Evolutionary conservation across 441 rosid species (phyloP), one percentile per base, ranked within the genome.

Genomic region (Croton laevigatus): DNA sequence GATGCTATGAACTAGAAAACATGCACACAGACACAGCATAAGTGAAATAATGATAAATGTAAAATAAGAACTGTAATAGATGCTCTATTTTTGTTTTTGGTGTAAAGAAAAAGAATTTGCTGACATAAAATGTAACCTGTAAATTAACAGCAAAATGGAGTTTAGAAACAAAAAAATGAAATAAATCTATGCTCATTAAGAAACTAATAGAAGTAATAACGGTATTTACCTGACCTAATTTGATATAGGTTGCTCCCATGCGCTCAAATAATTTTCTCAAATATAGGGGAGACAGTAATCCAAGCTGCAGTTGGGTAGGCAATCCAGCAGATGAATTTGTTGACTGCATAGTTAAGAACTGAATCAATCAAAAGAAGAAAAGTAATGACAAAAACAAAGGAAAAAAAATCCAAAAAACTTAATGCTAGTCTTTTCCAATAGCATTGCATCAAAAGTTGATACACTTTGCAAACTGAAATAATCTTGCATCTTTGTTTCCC

Each of bases 191-290:
- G 13, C 44, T 20, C 49, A 59, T 38, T 16, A 61, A 49, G 64
- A 65, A 74, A 53, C 20, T 22, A 27, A 45, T 19, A 42, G 8
- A 34, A 64, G 34, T n/a, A 58, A 19, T 1, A 54, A 10, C 8
- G 53, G 67, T 27, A 72, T 71, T 79, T 70, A 89, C 98, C 94
- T 94, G 98, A 8, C 99, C 99, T 71, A 94, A 79, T 79, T 94
- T 94, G 79, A 92, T 85, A 79, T 90, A 94, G 66, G 99, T 94
- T 79, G 98, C 99, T 74, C 99, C 97, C 99, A 94, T 86, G 69
- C 97, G 96, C 73, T 94, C 99, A 86, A 94, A 94, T 68, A 94
- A 85, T 82, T 76, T 92, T 90, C 99, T 88, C 81, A 94, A 81
- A 74, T 94, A 94, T 40, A 85, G 69, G 10, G 99, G 99, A 57